These are phyloP conservation scores for Tuber aestivum DNA, from an alignment of 495 filamentous ascomycete species.

Conservation along the genomic window DNA sequence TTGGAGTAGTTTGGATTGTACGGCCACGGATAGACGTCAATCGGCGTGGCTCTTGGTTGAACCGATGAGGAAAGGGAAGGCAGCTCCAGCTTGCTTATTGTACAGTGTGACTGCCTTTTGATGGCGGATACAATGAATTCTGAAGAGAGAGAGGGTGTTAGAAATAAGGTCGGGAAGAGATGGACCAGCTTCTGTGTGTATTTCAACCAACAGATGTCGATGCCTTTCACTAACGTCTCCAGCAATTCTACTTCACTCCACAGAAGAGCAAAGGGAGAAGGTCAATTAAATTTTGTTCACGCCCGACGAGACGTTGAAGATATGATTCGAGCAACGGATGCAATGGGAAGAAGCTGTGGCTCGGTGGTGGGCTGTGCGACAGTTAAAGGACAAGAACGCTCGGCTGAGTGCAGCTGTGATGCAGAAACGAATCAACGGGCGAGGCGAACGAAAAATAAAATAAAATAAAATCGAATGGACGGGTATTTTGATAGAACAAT, in stretches of 20 bases:
- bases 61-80: slow-evolving; percentile 77
- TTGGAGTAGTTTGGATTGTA: slow-evolving; percentile 63
- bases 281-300: slow-evolving; percentile 6
- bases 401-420: slow-evolving; percentile 39
- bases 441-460: slow-evolving; percentile 40
- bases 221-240: slow-evolving; percentile 36
- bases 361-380: slow-evolving; percentile 29
- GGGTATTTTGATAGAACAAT: slow-evolving; percentile 40
- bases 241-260: slow-evolving; percentile 10
- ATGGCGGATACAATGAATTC: slow-evolving; percentile 29
- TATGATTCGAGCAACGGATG: slow-evolving; percentile 30
- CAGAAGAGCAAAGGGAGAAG: neutral
- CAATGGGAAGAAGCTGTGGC: slow-evolving; percentile 34
- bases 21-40: slow-evolving; percentile 54
- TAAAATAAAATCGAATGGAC: slow-evolving; percentile 16
- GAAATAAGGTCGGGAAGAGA: slow-evolving; percentile 36
- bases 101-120: slow-evolving; percentile 38
- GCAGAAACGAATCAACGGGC: slow-evolving; percentile 41
- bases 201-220: slow-evolving; percentile 39
- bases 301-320: slow-evolving; percentile 16
- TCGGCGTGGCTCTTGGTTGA: slow-evolving; percentile 78
- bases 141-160: slow-evolving; percentile 15
- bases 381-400: slow-evolving; percentile 30
- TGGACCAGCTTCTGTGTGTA: slow-evolving; percentile 35
- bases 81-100: slow-evolving; percentile 96